Evolutionary conservation across 2,329 filamentous ascomycete species (phyloP).

Genomic region (Orbilia brochopaga): DNA sequence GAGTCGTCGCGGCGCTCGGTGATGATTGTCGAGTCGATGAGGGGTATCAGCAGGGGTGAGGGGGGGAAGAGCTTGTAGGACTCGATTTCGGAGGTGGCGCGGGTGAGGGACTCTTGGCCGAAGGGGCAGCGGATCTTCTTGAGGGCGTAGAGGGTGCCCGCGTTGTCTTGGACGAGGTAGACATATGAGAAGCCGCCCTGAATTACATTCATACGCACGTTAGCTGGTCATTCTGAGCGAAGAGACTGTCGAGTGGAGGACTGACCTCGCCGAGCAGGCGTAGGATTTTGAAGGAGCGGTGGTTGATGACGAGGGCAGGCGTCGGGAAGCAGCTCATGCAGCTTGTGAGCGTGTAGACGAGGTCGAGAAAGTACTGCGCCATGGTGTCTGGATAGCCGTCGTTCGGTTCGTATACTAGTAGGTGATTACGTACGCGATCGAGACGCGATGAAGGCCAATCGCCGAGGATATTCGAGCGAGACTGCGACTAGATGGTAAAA

Average conservation of each 20-base stretch:
- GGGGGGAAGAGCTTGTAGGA: slow-evolving; percentile 89
- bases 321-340: slow-evolving; percentile 97
- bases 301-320: slow-evolving; percentile 93
- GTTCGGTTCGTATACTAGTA: too few relatives aligned
- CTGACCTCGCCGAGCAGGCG: slow-evolving; percentile 87
- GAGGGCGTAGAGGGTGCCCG: slow-evolving; percentile 84
- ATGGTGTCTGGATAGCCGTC: too few relatives aligned
- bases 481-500: too few relatives aligned
- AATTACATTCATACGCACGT: not conserved
- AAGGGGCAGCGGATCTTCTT: slow-evolving; percentile 99
- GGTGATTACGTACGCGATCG: not conserved
- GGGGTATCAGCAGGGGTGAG: slow-evolving; percentile 62
- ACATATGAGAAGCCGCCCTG: slow-evolving; percentile 98
- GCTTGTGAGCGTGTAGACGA: slow-evolving; percentile 88
- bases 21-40: slow-evolving; percentile 80
- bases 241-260: too few relatives aligned
- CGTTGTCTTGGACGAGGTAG: slow-evolving; percentile 93
- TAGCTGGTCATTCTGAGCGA: slow-evolving; percentile 17
- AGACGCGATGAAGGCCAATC: not conserved
- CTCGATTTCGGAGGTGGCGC: slow-evolving; percentile 95
- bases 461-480: too few relatives aligned
- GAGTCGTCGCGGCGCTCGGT: slow-evolving; percentile 70
- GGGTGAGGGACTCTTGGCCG: slow-evolving; percentile 91
- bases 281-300: slow-evolving; percentile 91
- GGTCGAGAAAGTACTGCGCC: slow-evolving; percentile 84